Evolutionary conservation across 1,139 yeast species (phyloP), one percentile per base, ranked within the genome.

Genomic region (Yamadazyma diospyri): DNA sequence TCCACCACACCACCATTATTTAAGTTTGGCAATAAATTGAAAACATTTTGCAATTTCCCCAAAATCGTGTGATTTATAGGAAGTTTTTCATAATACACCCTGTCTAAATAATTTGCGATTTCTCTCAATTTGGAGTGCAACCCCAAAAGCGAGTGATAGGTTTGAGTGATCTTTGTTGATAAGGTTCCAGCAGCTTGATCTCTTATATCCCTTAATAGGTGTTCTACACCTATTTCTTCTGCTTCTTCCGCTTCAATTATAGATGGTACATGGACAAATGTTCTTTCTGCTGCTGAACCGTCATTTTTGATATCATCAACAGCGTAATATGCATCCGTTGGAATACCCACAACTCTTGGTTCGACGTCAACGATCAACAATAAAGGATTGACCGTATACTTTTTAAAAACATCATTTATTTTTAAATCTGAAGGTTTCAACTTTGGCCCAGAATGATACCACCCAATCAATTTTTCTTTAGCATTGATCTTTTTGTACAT

Each of bases 401-500:
- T 81, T 59, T 84, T 89, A 65, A 94, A 88, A 3, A 68, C 69
- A 46, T 92, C 97, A 53, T 89, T 92, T 53, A 94, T 92, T 54
- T 84, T 86, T 46, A 92, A 69, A 57, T 94, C 99, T 12, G 94
- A 81, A 2, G 92, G 76, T 49, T 78, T 79, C 47, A 94, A 73
- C 59, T 89, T 88, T 10, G 97, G 97, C 1, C 98, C 99, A 12
- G 95, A 81, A 57, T 94, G 99, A 55, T 94, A 94, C 99, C 99
- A 94, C 8, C 99, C 99, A 57, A 94, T 81, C 38, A 94, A 71
- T 57, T 80, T 85, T 57, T 94, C 99, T 63, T 86, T 87, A 17
- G 98, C 99, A 64, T 89, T 92, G 55, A 92, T 92, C 61, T 94
- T 92, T 57, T 85, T 87, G 63, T 87, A 92, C 99, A 94, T 94